Evolutionary conservation across 2,329 filamentous ascomycete species (phyloP), one percentile per base, ranked within the genome.

Genomic region (Alternaria sp.): DNA sequence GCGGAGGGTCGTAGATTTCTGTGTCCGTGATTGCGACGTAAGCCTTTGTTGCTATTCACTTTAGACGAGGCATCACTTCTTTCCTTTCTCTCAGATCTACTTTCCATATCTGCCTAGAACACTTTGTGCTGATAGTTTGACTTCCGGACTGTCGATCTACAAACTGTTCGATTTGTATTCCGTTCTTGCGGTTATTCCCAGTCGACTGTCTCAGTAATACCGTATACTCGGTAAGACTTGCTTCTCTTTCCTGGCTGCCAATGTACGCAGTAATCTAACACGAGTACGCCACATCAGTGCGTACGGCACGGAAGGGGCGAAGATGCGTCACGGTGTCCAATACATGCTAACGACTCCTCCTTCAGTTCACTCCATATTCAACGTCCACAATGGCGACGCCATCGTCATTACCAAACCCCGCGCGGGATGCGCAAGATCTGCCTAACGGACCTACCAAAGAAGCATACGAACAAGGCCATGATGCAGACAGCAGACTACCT

Each of bases 401-500:
- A 15, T 66, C 64, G 13, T 63, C 68, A 36, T 59, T 63, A 28
- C 57, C 65, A 3, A 70, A 73, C 44, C 64, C 72, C 6, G 46
- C 59, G 17, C 58, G 60, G 53, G 71, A 74, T 45, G 53, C 68
- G 45, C 51, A 62, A 61, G 64, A 73, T 26, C 57, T 74, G 4
- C 49, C 65, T 9, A 55, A 74, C 19, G 68, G 72, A 47, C 70
- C 72, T 44, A 56, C 54, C 15, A 64, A 63, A 30, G 66, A 73
- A 53, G 69, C 72, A 61, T 75, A 72, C 56, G 66, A 72, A 53
- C 65, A 77, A 63, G 67, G 69, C 10, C 71, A 74, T 17, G 73
- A 76, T 59, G 72, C 68, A 57, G 73, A 78, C 21, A 19, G 32
- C 7, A 59, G 63, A n/a, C 5, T 19, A 15, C 58, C 62, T 28